These are phyloP conservation scores for Macrolepiota fuliginosa DNA, from an alignment of 768 basidiomycete genomes.

Conservation along the genomic window DNA sequence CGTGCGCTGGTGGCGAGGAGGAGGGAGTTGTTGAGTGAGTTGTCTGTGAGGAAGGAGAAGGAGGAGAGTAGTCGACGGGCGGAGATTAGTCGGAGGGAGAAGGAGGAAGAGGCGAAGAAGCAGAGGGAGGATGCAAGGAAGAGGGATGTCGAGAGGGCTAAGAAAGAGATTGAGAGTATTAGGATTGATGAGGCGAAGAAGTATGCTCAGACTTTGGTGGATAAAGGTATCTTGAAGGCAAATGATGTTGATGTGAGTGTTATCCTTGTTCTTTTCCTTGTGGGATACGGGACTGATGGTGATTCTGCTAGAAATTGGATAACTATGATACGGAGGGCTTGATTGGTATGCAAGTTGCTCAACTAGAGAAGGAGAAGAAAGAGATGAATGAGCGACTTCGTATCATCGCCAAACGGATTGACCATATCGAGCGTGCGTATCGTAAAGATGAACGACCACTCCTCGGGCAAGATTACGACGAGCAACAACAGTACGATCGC, in stretches of 20 bases:
- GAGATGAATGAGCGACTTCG: conserved; percentile 80
- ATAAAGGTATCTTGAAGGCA: conserved; percentile 66
- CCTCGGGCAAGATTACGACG: conserved; percentile 80
- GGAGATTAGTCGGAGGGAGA: conserved; percentile 60
- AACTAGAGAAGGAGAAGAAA: conserved; percentile 95
- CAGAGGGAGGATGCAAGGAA: conserved; percentile 62
- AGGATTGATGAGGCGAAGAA: conserved; percentile 83
- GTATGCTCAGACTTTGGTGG: conserved; percentile 79
- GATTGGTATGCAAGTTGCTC: conserved; percentile 88
- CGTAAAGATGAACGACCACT: conserved; percentile 91
- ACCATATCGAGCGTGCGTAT: conserved; percentile 93
- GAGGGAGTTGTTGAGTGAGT: conserved; percentile 80
- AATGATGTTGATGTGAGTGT: conserved; percentile 64
- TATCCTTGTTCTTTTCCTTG: conserved; percentile 2
- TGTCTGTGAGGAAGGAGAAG: conserved; percentile 82
- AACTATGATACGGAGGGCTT: conserved; percentile 83
- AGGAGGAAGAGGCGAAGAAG: conserved; percentile 64
- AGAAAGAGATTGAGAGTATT: conserved; percentile 77
- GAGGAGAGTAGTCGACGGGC: conserved; percentile 82
- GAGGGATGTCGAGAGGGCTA: conserved; percentile 62
- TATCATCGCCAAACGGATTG: conserved; percentile 83
- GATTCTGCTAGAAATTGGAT: conserved; percentile 62
- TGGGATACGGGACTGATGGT: conserved; percentile 1
- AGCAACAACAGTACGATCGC: conserved; percentile 78
- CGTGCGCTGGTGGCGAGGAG: conserved; percentile 84